Conservation (phyloP, 331 rosid genomes). For the Ulmus americana region DNA sequence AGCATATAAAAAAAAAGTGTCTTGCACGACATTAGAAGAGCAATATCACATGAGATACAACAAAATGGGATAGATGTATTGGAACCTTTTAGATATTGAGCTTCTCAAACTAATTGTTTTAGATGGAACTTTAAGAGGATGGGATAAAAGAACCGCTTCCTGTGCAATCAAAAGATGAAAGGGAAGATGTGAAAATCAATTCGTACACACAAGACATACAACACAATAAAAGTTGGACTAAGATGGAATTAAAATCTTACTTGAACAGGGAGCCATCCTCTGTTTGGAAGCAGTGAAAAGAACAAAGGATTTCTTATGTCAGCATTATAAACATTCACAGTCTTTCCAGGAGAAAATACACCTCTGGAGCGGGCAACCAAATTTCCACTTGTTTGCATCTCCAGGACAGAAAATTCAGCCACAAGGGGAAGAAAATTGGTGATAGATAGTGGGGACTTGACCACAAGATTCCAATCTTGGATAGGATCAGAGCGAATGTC, state of each 20-base stretch:
- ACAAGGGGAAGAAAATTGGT: slow-evolving; percentile 88
- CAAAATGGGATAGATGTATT: not conserved
- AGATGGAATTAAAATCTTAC: slow-evolving; percentile 32
- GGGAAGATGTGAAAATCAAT: slow-evolving; percentile 8
- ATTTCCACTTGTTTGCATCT: slow-evolving; percentile 70
- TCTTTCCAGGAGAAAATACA: slow-evolving; percentile 62
- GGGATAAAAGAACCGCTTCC: slow-evolving; percentile 91
- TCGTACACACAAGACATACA: not conserved
- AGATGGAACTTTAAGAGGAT: slow-evolving; percentile 63
- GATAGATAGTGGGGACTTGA: slow-evolving; percentile 76
- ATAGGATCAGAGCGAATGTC: slow-evolving; percentile 85
- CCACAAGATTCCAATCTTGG: slow-evolving; percentile 87
- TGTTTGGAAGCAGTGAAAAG: slow-evolving; percentile 81
- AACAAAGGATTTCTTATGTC: slow-evolving; percentile 86
- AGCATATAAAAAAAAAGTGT: slow-evolving; percentile 20
- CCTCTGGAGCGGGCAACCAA: slow-evolving; percentile 71
- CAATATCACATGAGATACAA: not conserved
- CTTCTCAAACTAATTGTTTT: slow-evolving; percentile 82
- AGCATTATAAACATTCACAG: slow-evolving; percentile 64
- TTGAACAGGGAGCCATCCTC: slow-evolving; percentile 89
- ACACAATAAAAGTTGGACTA: slow-evolving; percentile 6
- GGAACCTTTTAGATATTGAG: slow-evolving; percentile 87
- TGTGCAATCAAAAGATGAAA: slow-evolving; percentile 25
- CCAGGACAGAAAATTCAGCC: slow-evolving; percentile 84
- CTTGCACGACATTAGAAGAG: not conserved